Conservation (phyloP, 1,284 basidiomycete genomes). For the Schizophyllum commune region DNA sequence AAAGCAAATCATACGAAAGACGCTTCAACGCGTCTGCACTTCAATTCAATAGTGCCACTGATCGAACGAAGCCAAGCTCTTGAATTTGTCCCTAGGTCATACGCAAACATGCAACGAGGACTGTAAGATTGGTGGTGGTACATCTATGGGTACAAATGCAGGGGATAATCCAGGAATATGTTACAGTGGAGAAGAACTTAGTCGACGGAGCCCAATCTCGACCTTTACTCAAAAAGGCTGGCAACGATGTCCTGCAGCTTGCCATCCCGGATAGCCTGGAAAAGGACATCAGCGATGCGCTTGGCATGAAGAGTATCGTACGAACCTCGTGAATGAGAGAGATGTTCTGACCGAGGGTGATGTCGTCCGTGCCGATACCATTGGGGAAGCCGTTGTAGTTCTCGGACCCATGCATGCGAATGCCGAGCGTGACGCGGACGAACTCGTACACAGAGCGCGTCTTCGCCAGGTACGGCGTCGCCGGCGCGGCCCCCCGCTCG, state of each 20-base stretch:
- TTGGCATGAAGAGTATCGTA: constrained; percentile 5
- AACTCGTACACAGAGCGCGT: constrained; percentile 67
- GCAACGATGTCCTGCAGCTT: constrained; percentile 58
- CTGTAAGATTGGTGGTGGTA: too few species aligned
- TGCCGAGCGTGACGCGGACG: constrained; percentile 54
- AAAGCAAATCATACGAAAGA: too few species aligned
- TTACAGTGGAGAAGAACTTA: too few species aligned
- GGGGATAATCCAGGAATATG: too few species aligned
- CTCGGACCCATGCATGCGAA: constrained; percentile 69
- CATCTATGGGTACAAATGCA: too few species aligned
- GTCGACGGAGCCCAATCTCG: neutral
- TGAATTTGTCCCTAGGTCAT: too few species aligned
- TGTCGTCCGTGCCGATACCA: constrained; percentile 49
- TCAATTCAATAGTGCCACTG: too few species aligned
- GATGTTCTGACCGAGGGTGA: constrained; percentile 60
- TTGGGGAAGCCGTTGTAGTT: constrained; percentile 50
- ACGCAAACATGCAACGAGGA: too few species aligned
- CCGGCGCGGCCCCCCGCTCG: constrained; percentile 46
- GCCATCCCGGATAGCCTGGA: constrained; percentile 53
- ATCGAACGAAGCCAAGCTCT: too few species aligned
- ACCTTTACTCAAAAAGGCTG: constrained; percentile 35
- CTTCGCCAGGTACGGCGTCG: constrained; percentile 51
- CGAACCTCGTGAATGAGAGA: constrained; percentile 59
- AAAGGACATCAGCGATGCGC: neutral
- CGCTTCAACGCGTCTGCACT: too few species aligned